Conservation (phyloP, 2,329 filamentous ascomycete species). For the Paecilomyces dactylethromorphus region DNA sequence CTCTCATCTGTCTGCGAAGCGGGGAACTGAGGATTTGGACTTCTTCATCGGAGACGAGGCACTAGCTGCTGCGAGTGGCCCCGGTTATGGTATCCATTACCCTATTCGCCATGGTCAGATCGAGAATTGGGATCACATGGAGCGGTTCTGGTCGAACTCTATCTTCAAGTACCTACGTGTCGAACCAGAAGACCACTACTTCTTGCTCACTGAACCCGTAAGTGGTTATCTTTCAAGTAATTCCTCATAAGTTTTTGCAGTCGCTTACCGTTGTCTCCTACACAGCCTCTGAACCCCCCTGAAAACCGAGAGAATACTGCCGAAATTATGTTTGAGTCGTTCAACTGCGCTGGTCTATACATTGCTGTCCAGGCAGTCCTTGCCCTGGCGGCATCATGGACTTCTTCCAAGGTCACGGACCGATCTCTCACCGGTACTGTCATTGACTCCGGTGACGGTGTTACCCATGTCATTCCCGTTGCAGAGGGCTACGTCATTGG, state of each 20-base stretch:
- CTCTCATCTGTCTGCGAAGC: slow-evolving; percentile 81
- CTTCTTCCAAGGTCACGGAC: slow-evolving; percentile 94
- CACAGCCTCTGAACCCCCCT: slow-evolving; percentile 86
- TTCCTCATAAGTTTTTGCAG: background rate
- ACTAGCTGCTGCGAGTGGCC: slow-evolving; percentile 72
- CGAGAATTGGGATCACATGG: slow-evolving; percentile 99
- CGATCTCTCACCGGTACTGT: slow-evolving; percentile 94
- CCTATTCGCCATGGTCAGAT: slow-evolving; percentile 97
- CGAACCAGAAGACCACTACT: slow-evolving; percentile 97
- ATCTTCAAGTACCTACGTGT: slow-evolving; percentile 99
- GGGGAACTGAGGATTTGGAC: slow-evolving; percentile 94
- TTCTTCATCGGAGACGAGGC: slow-evolving; percentile 99
- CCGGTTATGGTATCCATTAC: slow-evolving; percentile 94
- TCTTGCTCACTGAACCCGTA: slow-evolving; percentile 94
- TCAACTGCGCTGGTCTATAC: slow-evolving; percentile 98
- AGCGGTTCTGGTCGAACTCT: slow-evolving; percentile 99
- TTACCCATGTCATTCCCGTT: slow-evolving; percentile 97
- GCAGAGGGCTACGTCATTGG: slow-evolving; percentile 98
- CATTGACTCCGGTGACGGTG: slow-evolving; percentile 97
- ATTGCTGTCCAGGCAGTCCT: slow-evolving; percentile 98
- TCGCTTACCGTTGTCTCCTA: slow-evolving; percentile 1
- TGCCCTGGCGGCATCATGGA: slow-evolving; percentile 95
- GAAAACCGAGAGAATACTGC: slow-evolving; percentile 99
- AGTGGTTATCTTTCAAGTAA: slow-evolving; percentile 22
- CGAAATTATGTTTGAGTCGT: slow-evolving; percentile 99